phyloP scores from a whole-genome alignment of 441 rosid genomes.

The Pelargonium citronellum region DNA sequence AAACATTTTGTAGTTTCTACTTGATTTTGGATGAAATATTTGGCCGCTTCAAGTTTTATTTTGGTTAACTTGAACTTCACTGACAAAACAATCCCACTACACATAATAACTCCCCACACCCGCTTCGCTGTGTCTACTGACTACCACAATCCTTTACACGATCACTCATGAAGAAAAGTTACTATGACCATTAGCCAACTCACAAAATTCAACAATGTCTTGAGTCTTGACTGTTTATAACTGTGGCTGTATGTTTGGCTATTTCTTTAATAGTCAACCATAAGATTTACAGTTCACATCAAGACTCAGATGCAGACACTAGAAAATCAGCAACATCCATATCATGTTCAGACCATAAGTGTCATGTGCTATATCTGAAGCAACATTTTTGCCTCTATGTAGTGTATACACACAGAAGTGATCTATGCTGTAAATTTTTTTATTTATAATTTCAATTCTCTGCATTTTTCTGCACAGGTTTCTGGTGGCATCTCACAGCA shows the following conservation, averaged over 20 bases:
- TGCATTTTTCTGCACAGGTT: constrained; percentile 21
- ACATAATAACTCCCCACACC: background rate
- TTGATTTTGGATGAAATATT: background rate
- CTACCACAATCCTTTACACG: background rate
- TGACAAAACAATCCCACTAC: background rate
- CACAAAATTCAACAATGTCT: background rate
- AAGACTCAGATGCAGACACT: too few relatives aligned
- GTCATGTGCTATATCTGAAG: background rate
- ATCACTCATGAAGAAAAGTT: background rate
- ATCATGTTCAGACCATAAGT: background rate
- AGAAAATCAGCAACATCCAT: too few relatives aligned
- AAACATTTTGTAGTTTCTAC: background rate
- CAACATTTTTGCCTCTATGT: background rate
- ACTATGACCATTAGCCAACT: background rate
- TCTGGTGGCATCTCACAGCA: constrained; percentile 26
- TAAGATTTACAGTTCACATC: background rate
- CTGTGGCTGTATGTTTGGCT: background rate
- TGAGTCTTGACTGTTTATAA: background rate
- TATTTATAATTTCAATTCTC: background rate
- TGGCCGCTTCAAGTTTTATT: background rate
- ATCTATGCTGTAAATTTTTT: background rate
- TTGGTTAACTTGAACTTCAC: background rate
- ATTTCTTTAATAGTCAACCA: background rate
- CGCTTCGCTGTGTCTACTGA: background rate
- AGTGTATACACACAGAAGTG: background rate